These are phyloP conservation scores for Hymenochaete sp. DNA, from an alignment of 1,284 basidiomycete species.

Conservation along the genomic window DNA sequence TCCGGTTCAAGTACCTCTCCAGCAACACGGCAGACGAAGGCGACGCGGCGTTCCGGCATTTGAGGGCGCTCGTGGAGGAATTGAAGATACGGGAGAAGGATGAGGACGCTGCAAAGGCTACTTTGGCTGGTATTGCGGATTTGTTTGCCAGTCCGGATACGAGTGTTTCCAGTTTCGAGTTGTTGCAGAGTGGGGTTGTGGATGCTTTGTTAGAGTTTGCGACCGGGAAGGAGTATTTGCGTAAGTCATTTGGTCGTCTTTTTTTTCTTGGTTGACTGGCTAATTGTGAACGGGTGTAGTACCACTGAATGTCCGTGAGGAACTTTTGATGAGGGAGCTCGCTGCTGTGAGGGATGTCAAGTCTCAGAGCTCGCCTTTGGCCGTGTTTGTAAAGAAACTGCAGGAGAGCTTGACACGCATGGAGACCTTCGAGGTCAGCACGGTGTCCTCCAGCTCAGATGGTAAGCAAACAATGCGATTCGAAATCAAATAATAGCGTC, in stretches of 20 bases:
- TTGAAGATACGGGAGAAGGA: constrained; percentile 46
- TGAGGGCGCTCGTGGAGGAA: constrained; percentile 57
- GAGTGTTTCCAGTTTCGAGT: constrained; percentile 92
- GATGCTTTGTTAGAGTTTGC: constrained; percentile 82
- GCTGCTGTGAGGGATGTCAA: constrained; percentile 44
- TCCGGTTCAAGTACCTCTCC: constrained; percentile 70
- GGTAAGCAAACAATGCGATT: constrained; percentile 48
- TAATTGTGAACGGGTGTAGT: constrained; percentile 4
- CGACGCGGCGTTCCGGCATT: constrained; percentile 55
- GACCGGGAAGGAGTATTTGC: constrained; percentile 51
- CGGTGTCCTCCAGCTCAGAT: constrained; percentile 69
- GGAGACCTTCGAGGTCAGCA: constrained; percentile 91
- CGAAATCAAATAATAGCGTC: neutral
- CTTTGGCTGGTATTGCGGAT: constrained; percentile 64
- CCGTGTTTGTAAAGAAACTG: constrained; percentile 84
- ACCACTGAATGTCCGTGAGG: constrained; percentile 59
- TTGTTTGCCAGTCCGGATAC: constrained; percentile 72
- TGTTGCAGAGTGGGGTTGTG: constrained; percentile 88
- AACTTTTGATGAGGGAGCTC: constrained; percentile 70
- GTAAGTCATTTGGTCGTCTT: constrained; percentile 30
- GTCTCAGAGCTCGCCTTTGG: constrained; percentile 48
- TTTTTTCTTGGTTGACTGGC: neutral
- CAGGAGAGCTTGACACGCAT: constrained; percentile 90
- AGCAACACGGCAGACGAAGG: constrained; percentile 51
- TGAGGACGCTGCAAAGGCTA: constrained; percentile 59